Evolutionary conservation across 495 filamentous ascomycete species (phyloP), one percentile per base, ranked within the genome.

Genomic region (Lentithecium fluviatile): DNA sequence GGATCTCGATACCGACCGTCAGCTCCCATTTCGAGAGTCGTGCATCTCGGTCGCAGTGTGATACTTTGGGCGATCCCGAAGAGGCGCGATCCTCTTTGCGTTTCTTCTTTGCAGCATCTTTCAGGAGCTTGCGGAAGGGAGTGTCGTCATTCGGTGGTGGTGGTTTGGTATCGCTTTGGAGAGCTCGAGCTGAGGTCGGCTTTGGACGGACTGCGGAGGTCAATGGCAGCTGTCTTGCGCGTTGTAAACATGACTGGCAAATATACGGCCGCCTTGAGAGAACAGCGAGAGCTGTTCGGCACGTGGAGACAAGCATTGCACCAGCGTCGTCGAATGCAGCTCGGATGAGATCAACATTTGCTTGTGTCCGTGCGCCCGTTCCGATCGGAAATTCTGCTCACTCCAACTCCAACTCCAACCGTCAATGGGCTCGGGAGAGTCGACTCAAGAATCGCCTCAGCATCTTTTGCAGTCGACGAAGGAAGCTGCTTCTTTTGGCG

Each of bases 1-100:
- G 95, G 66, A 99, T 91, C 75, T 99, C 94, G 67, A 99, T 88
- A 45, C 94, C 94, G 13, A 96, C 90, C 0, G 93, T 96, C 67
- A 97, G 78, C 64, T 94, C 88, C 93, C 92, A 98, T 25, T 80
- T 78, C 19, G 82, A 76, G 10, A 83, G 73, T 43, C 76, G 78
- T 15, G 59, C 17, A 58, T 82, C 80, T n/a, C 68, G 67, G 34
- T 70, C 73, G 40, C 47, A 65, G 17, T 74, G 66, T 8, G 57
- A 42, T 1, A 6, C 42, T 57, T 56, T 57, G 6, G 47, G 45
- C 62, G 73, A 19, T 72, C 74, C 0, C 66, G 68, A 0, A 69
- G 58, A 60, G 77, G 80, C 45, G 73, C 58, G 75, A 71, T 49
- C 40, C 48, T 50, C 46, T 5, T 54, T 45, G 6, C 47, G 42